A percentile compares a stretch with the other conserved stretches of the same genome.
phyloP scores from a whole-genome alignment of 192 early-diverging fungal genomes.

The Backusella liffmaniae region DNA sequence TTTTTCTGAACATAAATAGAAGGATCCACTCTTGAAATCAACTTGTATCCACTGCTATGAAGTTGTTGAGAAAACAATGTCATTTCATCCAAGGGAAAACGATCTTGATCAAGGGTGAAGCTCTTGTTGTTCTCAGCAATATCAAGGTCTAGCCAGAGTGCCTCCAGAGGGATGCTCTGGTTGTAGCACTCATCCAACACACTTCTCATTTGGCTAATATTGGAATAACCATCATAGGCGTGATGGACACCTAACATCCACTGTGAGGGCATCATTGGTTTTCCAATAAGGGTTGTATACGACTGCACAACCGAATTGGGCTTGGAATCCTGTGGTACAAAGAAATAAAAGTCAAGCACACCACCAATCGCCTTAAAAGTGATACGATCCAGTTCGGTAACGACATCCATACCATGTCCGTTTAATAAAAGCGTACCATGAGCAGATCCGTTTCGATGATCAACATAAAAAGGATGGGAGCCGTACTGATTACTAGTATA shows the following conservation, averaged over 20 bases:
- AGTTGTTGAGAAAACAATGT: slow-evolving; percentile 42
- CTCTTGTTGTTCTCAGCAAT: slow-evolving; percentile 61
- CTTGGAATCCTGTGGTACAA: slow-evolving; percentile 41
- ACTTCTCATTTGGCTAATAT: slow-evolving; percentile 49
- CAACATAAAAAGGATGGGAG: slow-evolving; percentile 64
- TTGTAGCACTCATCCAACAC: slow-evolving; percentile 51
- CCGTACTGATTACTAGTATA: slow-evolving; percentile 54
- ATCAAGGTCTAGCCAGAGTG: slow-evolving; percentile 64
- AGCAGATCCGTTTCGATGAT: slow-evolving; percentile 51
- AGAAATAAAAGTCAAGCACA: slow-evolving; percentile 63
- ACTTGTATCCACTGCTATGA: slow-evolving; percentile 45
- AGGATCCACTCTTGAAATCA: slow-evolving; percentile 64
- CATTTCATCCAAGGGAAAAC: slow-evolving; percentile 53
- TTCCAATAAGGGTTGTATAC: slow-evolving; percentile 64
- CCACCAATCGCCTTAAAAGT: slow-evolving; percentile 70
- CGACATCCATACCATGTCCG: slow-evolving; percentile 70
- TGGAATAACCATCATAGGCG: slow-evolving; percentile 46
- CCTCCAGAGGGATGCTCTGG: slow-evolving; percentile 46
- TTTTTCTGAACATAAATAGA: slow-evolving; percentile 47
- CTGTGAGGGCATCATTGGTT: slow-evolving; percentile 51
- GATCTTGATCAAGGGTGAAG: slow-evolving; percentile 55
- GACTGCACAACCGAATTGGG: slow-evolving; percentile 39
- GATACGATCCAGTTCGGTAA: slow-evolving; percentile 39
- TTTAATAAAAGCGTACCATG: slow-evolving; percentile 58
- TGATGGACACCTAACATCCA: slow-evolving; percentile 34